Evolutionary conservation across 768 basidiomycete species (phyloP).

Genomic region (Coprinopsis marcescibilis): DNA sequence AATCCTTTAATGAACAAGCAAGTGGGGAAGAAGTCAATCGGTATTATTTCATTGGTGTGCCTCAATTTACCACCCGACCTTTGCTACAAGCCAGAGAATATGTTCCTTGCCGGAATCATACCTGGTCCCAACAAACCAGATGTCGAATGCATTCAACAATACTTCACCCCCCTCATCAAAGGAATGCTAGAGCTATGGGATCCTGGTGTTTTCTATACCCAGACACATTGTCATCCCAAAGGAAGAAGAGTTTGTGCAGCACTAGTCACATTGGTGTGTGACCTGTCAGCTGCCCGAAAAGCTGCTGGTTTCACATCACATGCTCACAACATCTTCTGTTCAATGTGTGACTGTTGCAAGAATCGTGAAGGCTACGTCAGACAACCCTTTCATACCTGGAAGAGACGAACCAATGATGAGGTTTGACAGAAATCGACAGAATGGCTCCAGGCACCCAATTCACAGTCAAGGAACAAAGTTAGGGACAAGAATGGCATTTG

Average conservation of each 20-base stretch:
- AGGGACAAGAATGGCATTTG: slow-evolving; percentile 20
- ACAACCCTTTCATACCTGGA: slow-evolving; percentile 15
- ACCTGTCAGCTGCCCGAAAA: slow-evolving; percentile 29
- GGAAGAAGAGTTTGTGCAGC: slow-evolving; percentile 25
- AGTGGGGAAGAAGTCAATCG: slow-evolving; percentile 21
- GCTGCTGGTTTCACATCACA: slow-evolving; percentile 20
- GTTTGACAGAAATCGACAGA: slow-evolving; percentile 12
- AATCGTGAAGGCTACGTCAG: slow-evolving; percentile 14
- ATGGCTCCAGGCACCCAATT: slow-evolving; percentile 15
- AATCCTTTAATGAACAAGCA: slow-evolving; percentile 29
- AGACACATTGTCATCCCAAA: slow-evolving; percentile 15
- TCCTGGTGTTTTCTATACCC: slow-evolving; percentile 22
- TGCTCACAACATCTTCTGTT: slow-evolving; percentile 18
- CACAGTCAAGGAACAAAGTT: slow-evolving; percentile 4
- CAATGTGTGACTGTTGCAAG: slow-evolving; percentile 17
- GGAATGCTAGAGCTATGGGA: slow-evolving; percentile 30
- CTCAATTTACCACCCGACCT: slow-evolving; percentile 30
- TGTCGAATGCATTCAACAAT: slow-evolving; percentile 28
- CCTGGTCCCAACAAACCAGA: slow-evolving; percentile 34
- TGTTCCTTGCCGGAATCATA: slow-evolving; percentile 33
- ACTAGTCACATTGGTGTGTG: slow-evolving; percentile 28
- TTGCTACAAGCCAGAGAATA: slow-evolving; percentile 29
- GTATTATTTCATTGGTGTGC: slow-evolving; percentile 26
- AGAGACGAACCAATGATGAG: slow-evolving; percentile 10
- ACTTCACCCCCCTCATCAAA: slow-evolving; percentile 31